Percentiles rank a stretch among this genome's conserved stretches.
These are phyloP conservation scores for Sclerotiophoma versabilis DNA, from an alignment of 2,329 filamentous ascomycete species.

Conservation along the genomic window DNA sequence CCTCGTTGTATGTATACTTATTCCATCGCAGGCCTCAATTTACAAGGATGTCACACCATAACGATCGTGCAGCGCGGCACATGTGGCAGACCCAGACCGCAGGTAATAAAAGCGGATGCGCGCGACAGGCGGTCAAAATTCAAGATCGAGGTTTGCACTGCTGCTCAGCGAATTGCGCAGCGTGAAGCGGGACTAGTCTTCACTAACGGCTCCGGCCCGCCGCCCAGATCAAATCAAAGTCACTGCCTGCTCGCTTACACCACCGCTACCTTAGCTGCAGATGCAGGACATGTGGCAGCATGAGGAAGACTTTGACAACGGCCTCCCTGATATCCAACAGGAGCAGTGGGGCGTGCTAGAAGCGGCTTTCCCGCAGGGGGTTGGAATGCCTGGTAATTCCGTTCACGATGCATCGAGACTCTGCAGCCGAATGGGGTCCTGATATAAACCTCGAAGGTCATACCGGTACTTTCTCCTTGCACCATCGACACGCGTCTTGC, in stretches of 20 bases:
- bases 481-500: slow-evolving; percentile 15
- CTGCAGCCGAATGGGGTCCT: slow-evolving; percentile 29
- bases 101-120: slow-evolving; percentile 29
- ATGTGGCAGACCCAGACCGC: slow-evolving; percentile 36
- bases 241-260: slow-evolving; percentile 36
- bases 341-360: slow-evolving; percentile 45
- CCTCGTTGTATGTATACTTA: slow-evolving; percentile 17
- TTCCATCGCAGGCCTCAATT: not conserved
- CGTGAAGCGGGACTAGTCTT: slow-evolving; percentile 33
- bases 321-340: slow-evolving; percentile 46
- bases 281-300: slow-evolving; percentile 51
- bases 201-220: slow-evolving; percentile 41
- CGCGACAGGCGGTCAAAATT: slow-evolving; percentile 31
- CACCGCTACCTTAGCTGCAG: slow-evolving; percentile 47
- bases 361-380: slow-evolving; percentile 40
- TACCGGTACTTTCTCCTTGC: slow-evolving; percentile 28
- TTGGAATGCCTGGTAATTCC: slow-evolving; percentile 40
- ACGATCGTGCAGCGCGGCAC: slow-evolving; percentile 35
- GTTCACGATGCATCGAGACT: slow-evolving; percentile 34
- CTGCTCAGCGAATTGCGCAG: slow-evolving; percentile 33
- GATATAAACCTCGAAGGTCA: slow-evolving; percentile 43
- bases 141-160: slow-evolving; percentile 11
- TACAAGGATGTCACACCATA: slow-evolving; percentile 31
- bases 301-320: slow-evolving; percentile 43
- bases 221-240: slow-evolving; percentile 38